A percentile compares a stretch with the other conserved stretches of the same genome.
Evolutionary conservation across 108 stramenopile genomes (phyloP).

Genomic region (Skeletonema grethae): DNA sequence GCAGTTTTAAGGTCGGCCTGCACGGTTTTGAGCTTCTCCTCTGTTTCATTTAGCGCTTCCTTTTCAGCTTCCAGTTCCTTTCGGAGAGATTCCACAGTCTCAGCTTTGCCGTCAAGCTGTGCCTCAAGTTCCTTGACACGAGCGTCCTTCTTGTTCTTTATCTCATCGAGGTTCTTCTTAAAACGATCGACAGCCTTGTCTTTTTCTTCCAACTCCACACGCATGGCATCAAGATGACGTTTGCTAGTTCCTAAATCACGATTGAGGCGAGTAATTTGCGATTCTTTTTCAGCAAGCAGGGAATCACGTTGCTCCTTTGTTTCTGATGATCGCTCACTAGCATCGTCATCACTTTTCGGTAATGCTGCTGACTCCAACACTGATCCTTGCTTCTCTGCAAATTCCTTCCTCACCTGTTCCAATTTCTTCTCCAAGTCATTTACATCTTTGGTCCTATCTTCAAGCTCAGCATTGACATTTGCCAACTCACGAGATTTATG

Average conservation of each 20-base stretch:
- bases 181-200: slow-evolving; percentile 40
- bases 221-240: slow-evolving; percentile 25
- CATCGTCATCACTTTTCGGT: neutral
- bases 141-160: slow-evolving; percentile 19
- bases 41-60: slow-evolving; percentile 5
- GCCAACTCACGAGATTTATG: slow-evolving; percentile 33
- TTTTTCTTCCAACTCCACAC: slow-evolving; percentile 30
- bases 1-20: slow-evolving; percentile 25
- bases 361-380: slow-evolving; percentile 9
- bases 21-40: slow-evolving; percentile 19
- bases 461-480: slow-evolving; percentile 27
- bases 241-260: slow-evolving; percentile 38
- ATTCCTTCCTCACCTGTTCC: slow-evolving; percentile 22
- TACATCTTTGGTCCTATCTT: slow-evolving; percentile 34
- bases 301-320: neutral
- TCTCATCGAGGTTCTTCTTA: slow-evolving; percentile 24
- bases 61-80: slow-evolving; percentile 29
- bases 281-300: slow-evolving; percentile 32
- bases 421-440: slow-evolving; percentile 28
- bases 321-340: neutral
- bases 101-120: slow-evolving; percentile 27
- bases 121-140: slow-evolving; percentile 37
- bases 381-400: slow-evolving; percentile 11
- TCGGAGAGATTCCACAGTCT: slow-evolving; percentile 16
- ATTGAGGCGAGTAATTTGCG: slow-evolving; percentile 25